These are phyloP conservation scores for Nakazawaea siamensis DNA, from an alignment of 805 yeast genomes.

Conservation along the genomic window DNA sequence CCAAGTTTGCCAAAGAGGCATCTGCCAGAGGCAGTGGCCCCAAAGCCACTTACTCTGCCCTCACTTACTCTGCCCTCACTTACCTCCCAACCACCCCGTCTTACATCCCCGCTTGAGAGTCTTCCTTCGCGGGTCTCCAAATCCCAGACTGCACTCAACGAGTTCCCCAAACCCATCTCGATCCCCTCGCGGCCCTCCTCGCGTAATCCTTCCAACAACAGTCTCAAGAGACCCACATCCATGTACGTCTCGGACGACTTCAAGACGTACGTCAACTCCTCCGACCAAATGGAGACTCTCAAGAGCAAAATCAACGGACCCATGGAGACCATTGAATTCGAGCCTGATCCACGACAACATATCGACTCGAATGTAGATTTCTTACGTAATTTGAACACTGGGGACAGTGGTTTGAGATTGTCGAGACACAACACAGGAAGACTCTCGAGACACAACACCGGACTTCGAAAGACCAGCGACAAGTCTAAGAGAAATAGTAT, in stretches of 20 bases:
- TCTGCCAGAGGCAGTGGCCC: neutral
- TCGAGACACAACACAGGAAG: constrained; percentile 17
- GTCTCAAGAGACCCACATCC: constrained; percentile 23
- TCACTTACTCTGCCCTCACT: too few species aligned
- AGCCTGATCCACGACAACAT: constrained; percentile 20
- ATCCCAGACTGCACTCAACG: neutral
- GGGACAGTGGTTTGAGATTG: constrained; percentile 20
- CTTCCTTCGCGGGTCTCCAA: neutral
- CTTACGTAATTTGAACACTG: constrained; percentile 24
- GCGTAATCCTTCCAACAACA: constrained; percentile 1
- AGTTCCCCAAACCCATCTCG: constrained; percentile 1
- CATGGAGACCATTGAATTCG: constrained; percentile 22
- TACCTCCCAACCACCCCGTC: too few species aligned
- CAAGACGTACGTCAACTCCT: constrained; percentile 5
- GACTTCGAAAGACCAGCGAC: constrained; percentile 9
- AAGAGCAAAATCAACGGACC: constrained; percentile 7
- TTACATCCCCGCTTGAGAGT: neutral
- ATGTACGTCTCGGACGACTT: constrained; percentile 21
- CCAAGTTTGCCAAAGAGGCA: constrained; percentile 10
- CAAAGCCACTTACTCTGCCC: too few species aligned
- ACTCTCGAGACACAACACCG: constrained; percentile 4
- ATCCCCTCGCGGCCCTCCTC: constrained; percentile 4
- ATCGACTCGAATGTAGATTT: constrained; percentile 30
- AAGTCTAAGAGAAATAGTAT: constrained; percentile 25
- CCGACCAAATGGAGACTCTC: constrained; percentile 7